A percentile compares a stretch with the other conserved stretches of the same genome.
These are phyloP conservation scores for Avicennia marina DNA, from an alignment of 257 asterid genomes.

Conservation along the genomic window DNA sequence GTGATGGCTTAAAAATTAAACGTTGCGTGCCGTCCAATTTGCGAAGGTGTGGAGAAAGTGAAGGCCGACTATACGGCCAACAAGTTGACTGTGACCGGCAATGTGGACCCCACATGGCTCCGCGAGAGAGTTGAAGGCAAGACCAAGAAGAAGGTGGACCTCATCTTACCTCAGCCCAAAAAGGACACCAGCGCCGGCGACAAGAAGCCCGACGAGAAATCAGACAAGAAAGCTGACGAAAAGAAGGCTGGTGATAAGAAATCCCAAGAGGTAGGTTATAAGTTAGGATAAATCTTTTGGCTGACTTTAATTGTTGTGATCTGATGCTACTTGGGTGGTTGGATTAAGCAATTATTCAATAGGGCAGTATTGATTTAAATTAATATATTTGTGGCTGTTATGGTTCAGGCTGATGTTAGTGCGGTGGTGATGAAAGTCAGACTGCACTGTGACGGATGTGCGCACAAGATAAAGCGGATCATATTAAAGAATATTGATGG, in stretches of 20 bases:
- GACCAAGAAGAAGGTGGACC: slow-evolving; percentile 85
- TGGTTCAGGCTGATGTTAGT: slow-evolving; percentile 40
- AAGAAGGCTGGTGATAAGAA: slow-evolving; percentile 35
- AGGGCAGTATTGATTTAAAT: background rate
- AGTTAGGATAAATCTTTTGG: too few species aligned
- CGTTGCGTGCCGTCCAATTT: slow-evolving; percentile 10
- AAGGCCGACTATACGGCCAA: slow-evolving; percentile 55
- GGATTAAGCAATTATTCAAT: too few species aligned
- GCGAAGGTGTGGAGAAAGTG: slow-evolving; percentile 76
- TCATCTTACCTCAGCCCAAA: slow-evolving; percentile 74
- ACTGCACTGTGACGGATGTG: slow-evolving; percentile 91
- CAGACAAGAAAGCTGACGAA: slow-evolving; percentile 36
- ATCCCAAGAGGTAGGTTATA: slow-evolving; percentile 1
- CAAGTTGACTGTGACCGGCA: slow-evolving; percentile 81
- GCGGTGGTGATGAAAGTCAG: slow-evolving; percentile 63
- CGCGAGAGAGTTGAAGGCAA: slow-evolving; percentile 59
- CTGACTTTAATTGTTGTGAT: too few species aligned
- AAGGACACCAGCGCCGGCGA: slow-evolving; percentile 25
- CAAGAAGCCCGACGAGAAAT: slow-evolving; percentile 28
- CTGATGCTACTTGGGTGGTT: too few species aligned
- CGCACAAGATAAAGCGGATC: slow-evolving; percentile 61
- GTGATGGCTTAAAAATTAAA: too few species aligned
- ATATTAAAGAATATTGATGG: slow-evolving; percentile 56
- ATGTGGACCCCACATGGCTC: slow-evolving; percentile 73
- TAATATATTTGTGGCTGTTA: background rate